Conservation (phyloP, 139 green algal species). For the Tetradesmus lagerheimii region DNA sequence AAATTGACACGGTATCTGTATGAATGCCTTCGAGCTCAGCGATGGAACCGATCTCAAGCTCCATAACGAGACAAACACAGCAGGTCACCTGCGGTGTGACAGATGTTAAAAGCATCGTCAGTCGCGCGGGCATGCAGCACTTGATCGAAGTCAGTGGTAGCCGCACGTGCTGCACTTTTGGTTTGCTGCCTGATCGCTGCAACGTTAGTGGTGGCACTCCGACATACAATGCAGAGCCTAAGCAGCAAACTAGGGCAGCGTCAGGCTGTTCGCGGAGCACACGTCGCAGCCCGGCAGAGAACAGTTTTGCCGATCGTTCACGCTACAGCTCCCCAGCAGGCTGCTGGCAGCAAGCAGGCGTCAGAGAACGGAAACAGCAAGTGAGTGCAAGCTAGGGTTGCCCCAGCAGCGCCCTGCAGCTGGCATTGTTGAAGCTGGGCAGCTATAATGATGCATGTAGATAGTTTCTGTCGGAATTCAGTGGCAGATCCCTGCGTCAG, state of each 20-base stretch:
- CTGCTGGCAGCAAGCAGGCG: constrained; percentile 24
- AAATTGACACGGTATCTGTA: too few relatives aligned
- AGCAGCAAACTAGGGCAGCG: neutral
- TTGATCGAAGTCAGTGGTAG: neutral
- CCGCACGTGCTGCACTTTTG: neutral
- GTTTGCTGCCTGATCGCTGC: neutral
- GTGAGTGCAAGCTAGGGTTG: constrained; percentile 31
- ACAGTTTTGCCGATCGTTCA: neutral
- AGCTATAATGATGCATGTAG: neutral
- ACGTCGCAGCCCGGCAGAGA: neutral
- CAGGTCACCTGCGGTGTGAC: neutral
- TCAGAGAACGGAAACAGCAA: constrained; percentile 26
- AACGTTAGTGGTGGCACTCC: neutral
- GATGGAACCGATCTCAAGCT: neutral
- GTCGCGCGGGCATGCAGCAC: neutral
- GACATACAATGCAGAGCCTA: neutral
- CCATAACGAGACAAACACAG: neutral
- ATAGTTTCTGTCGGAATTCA: neutral
- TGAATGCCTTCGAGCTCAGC: neutral
- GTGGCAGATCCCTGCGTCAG: neutral
- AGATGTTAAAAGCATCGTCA: neutral
- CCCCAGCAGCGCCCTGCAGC: neutral
- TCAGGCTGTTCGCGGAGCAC: constrained; percentile 1
- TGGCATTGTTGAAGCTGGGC: neutral
- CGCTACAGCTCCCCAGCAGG: constrained; percentile 27